These are phyloP conservation scores for Panaeolus cyanescens DNA, from an alignment of 768 basidiomycete genomes.

Conservation along the genomic window DNA sequence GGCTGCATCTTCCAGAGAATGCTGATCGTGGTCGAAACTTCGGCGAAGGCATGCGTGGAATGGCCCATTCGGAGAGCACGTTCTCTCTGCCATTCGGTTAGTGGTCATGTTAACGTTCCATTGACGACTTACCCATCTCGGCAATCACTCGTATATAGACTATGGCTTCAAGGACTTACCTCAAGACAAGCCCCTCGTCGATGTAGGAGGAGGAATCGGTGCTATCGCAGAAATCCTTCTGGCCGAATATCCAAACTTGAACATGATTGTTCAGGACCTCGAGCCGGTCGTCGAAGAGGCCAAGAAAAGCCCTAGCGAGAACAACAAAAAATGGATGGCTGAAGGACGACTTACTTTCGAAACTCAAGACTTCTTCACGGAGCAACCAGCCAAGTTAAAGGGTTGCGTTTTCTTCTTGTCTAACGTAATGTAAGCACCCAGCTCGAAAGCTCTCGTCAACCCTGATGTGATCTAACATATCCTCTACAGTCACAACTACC, in stretches of 20 bases:
- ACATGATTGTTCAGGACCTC: slow-evolving; percentile 66
- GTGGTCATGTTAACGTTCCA: too few species aligned
- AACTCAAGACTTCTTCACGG: slow-evolving; percentile 4
- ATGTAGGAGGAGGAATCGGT: slow-evolving; percentile 75
- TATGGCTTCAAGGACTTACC: slow-evolving; percentile 60
- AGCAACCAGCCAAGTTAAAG: not conserved
- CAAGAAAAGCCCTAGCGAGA: not conserved
- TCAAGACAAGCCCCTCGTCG: slow-evolving; percentile 54
- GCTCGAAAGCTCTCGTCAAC: too few species aligned
- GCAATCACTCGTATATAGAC: slow-evolving; percentile 31
- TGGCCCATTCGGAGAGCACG: not conserved
- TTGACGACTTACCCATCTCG: too few species aligned
- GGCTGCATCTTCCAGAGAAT: not conserved
- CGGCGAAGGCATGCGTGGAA: not conserved
- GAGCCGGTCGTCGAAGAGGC: slow-evolving; percentile 41
- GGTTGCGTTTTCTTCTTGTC: not conserved
- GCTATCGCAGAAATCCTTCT: slow-evolving; percentile 36
- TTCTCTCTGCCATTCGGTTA: not conserved
- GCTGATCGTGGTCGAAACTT: not conserved
- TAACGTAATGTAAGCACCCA: not conserved
- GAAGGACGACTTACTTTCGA: not conserved
- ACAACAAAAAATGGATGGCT: not conserved
- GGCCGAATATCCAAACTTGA: slow-evolving; percentile 36
- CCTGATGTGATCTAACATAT: not conserved
- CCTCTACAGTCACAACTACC: not conserved